Evolutionary conservation across 169 alveolate species (phyloP), one percentile per base, ranked within the genome.

Genomic region (Plasmodium knowlesi): DNA sequence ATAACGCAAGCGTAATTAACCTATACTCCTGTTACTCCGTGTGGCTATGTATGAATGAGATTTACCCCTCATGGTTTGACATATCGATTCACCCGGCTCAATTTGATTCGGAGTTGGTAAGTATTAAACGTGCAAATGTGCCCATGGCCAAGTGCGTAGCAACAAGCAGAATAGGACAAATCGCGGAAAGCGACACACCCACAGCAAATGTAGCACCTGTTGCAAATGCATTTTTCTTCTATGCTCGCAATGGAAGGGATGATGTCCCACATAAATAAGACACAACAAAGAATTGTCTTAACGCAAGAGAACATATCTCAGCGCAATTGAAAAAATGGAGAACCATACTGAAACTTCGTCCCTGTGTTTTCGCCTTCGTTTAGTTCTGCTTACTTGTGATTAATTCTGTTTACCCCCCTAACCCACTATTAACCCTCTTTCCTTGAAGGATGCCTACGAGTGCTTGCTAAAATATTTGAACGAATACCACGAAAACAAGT

Each of bases 21-120:
- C 32, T 88, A 43, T 88, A 88, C 82, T 72, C 94, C 25, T 88
- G 83, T 8, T 88, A 88, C 73, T n/a, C 94, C 19, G 37, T 88
- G 72, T 88, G 94, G 94, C 82, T 88, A n/a, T 88, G 94, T 34
- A 88, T 88, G 94, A 88, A 88, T 78, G 94, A 88, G 82, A 88
- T 88, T 79, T 88, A 88, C 57, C 94, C 94, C 25, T 76, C 94
- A 28, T 88, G 94, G 94, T 88, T 88, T 79, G 94, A 88, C 72
- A 76, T 88, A 22, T 88, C 94, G 5, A 88, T 88, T 28, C 94
- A 88, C 82, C 94, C 94, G n/a, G 94, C 94, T 57, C 94, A 88
- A 39, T 88, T 88, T 88, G 90, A 88, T 39, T 73, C 83, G 34
- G 94, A 88, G 46, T 19, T 79, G 70, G 94, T 88, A 73, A 88